Percentiles rank a stretch among this genome's conserved stretches.
These are phyloP conservation scores for Metroxylon sagu DNA, from an alignment of 176 grass and related monocot species.

Conservation along the genomic window DNA sequence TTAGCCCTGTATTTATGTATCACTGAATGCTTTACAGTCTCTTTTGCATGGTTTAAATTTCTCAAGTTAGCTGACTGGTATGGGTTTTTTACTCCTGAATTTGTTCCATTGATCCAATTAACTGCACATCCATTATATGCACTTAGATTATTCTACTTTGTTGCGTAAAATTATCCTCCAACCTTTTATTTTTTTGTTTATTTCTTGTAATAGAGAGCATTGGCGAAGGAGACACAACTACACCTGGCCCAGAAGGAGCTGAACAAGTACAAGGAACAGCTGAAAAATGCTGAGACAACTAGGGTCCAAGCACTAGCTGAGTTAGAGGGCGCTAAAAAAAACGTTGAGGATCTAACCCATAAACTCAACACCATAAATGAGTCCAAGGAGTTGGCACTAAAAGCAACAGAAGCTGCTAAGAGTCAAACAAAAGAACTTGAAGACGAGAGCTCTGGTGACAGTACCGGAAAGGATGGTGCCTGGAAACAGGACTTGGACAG, in stretches of 20 bases:
- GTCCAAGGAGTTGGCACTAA: constrained; percentile 70
- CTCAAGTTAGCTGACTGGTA: too few species aligned
- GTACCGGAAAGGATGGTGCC: constrained; percentile 45
- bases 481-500: constrained; percentile 71
- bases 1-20: too few species aligned
- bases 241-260: constrained; percentile 84
- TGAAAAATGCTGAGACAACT: constrained; percentile 65
- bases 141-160: too few species aligned
- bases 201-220: constrained; percentile 37
- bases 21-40: too few species aligned
- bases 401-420: constrained; percentile 71
- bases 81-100: too few species aligned
- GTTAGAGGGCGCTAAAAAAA: constrained; percentile 75
- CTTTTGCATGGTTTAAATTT: too few species aligned
- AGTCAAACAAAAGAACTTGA: constrained; percentile 59
- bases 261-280: constrained; percentile 89
- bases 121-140: too few species aligned
- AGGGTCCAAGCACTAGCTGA: constrained; percentile 73
- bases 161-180: too few species aligned
- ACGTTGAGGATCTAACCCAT: constrained; percentile 57
- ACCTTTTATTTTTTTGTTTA: too few species aligned
- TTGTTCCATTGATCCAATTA: too few species aligned
- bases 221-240: constrained; percentile 83
- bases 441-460: constrained; percentile 35
- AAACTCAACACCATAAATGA: constrained; percentile 70